These are phyloP conservation scores for Diaporthe sp. DNA, from an alignment of 2,329 filamentous ascomycete species.

Conservation along the genomic window DNA sequence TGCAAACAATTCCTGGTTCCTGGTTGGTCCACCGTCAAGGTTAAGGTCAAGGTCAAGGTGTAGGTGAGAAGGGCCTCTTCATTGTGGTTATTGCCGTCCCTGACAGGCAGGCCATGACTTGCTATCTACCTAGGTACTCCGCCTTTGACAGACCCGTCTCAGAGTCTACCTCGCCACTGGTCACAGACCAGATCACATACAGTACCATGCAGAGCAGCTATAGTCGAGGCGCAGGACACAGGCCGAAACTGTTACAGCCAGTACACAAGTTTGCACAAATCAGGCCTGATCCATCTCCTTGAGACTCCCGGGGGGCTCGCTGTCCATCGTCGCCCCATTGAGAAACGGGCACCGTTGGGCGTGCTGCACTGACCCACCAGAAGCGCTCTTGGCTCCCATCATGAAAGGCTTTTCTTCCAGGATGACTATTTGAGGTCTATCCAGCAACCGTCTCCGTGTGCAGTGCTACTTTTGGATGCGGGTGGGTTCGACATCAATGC, in stretches of 20 bases:
- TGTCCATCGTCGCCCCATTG: neutral
- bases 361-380: neutral
- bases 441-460: neutral
- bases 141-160: neutral
- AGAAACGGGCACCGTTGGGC: neutral
- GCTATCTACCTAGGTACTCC: too few species aligned
- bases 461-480: neutral
- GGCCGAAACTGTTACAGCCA: neutral
- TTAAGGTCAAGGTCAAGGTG: neutral
- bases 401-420: neutral
- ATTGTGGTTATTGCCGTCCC: neutral
- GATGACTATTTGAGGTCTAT: neutral
- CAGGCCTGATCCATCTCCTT: neutral
- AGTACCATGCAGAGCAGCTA: too few species aligned
- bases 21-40: neutral
- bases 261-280: neutral
- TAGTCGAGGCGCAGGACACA: neutral
- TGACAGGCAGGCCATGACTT: neutral
- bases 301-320: neutral
- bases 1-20: neutral
- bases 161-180: neutral
- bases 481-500: constrained; percentile 4
- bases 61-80: neutral
- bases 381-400: constrained; percentile 1
- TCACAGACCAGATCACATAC: neutral